These are phyloP conservation scores for Saccharomyces pastorianus DNA, from an alignment of 1,139 yeast species.

Conservation along the genomic window DNA sequence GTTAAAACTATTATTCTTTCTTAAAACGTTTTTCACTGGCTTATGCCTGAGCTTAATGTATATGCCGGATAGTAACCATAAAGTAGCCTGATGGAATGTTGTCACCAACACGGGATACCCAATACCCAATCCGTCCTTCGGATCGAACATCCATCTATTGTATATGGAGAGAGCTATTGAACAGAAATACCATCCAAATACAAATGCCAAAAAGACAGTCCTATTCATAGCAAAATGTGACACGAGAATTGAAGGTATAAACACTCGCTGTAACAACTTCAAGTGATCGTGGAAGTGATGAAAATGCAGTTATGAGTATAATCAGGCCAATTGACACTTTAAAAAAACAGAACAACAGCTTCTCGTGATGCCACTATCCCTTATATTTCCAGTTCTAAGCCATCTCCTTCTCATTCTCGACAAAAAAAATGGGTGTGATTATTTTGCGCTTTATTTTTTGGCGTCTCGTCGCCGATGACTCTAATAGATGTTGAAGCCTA, in stretches of 20 bases:
- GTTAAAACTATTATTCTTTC: constrained; percentile 20
- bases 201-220: constrained; percentile 9
- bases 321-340: neutral
- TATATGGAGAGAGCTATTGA: constrained; percentile 77
- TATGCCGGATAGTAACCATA: constrained; percentile 34
- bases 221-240: constrained; percentile 4
- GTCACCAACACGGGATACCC: constrained; percentile 80
- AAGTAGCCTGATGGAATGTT: constrained; percentile 71
- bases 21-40: constrained; percentile 3
- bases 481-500: neutral
- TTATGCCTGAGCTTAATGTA: constrained; percentile 16
- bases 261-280: constrained; percentile 2
- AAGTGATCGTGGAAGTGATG: neutral
- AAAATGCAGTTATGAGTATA: neutral
- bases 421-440: neutral
- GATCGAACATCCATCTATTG: constrained; percentile 96
- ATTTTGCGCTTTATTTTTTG: neutral
- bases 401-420: neutral
- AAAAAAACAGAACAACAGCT: neutral
- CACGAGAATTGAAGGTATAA: neutral
- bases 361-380: neutral
- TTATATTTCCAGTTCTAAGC: neutral
- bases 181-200: constrained; percentile 45
- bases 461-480: neutral
- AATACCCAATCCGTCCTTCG: constrained; percentile 53